Conservation (phyloP, 2,329 filamentous ascomycete species). For the Passalora sequoiae region DNA sequence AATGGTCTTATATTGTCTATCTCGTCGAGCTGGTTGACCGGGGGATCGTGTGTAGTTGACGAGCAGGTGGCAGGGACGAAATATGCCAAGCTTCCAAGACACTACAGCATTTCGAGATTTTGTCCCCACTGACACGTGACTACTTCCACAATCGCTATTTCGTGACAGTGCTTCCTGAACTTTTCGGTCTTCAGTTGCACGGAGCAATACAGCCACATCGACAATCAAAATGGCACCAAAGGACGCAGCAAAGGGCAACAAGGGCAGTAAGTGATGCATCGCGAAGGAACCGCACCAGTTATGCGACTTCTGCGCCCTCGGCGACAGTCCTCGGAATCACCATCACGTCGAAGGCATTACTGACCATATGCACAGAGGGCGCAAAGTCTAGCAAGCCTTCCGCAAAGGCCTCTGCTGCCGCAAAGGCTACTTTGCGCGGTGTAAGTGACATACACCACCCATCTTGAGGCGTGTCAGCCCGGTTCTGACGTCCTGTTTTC, state of each 20-base stretch:
- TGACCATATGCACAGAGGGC: conserved; percentile 32
- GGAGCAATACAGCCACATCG: conserved; percentile 13
- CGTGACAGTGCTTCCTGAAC: too few relatives aligned
- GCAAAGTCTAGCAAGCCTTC: conserved; percentile 55
- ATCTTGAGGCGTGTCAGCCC: conserved; percentile 47
- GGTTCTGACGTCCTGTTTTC: conserved; percentile 49
- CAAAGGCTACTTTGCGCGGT: conserved; percentile 93
- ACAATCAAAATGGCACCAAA: conserved; percentile 31
- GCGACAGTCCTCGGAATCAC: conserved; percentile 6
- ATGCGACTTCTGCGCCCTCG: conserved; percentile 1
- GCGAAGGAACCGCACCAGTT: conserved; percentile 2
- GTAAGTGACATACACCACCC: conserved; percentile 59
- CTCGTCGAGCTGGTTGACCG: too few relatives aligned
- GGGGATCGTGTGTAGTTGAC: too few relatives aligned
- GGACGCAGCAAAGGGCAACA: conserved; percentile 20
- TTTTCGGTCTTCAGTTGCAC: conserved; percentile 18
- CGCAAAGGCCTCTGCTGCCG: conserved; percentile 79
- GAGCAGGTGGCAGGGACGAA: too few relatives aligned
- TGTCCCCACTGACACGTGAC: too few relatives aligned
- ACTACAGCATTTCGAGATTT: too few relatives aligned
- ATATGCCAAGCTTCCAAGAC: too few relatives aligned
- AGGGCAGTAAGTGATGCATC: conserved; percentile 16
- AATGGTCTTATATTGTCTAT: too few relatives aligned
- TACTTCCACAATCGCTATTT: not conserved
- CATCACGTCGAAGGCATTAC: conserved; percentile 13